phyloP scores from a whole-genome alignment of 2,329 filamentous ascomycete genomes.

The Hymenoscyphus fructigenus region DNA sequence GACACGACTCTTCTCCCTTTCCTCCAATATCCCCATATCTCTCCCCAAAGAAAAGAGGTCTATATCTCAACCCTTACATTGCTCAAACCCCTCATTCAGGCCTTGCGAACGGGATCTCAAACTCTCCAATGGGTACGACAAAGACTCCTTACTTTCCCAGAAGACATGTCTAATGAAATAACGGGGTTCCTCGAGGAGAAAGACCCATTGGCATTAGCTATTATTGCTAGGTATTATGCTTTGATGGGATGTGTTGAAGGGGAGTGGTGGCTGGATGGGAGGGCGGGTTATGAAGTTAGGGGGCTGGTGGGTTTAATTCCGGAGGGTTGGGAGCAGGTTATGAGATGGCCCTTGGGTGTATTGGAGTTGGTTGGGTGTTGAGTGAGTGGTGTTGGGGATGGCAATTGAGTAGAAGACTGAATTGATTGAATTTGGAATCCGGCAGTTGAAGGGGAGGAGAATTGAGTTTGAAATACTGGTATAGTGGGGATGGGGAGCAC shows the following conservation, averaged over 20 bases:
- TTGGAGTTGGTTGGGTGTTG: not conserved
- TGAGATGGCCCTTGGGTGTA: constrained; percentile 16
- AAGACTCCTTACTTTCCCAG: not conserved
- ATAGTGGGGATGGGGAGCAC: no score
- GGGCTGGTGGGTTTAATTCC: constrained; percentile 14
- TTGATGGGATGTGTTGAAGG: constrained; percentile 16
- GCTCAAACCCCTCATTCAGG: not conserved
- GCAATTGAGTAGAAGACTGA: not conserved
- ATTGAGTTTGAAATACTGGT: not conserved
- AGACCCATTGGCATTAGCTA: constrained; percentile 12
- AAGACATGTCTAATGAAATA: constrained; percentile 7
- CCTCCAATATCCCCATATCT: not conserved
- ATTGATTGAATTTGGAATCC: not conserved
- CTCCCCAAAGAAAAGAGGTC: not conserved
- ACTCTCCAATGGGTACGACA: not conserved
- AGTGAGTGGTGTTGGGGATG: not conserved
- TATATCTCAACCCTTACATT: not conserved
- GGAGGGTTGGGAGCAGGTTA: constrained; percentile 12
- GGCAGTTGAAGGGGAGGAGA: not conserved
- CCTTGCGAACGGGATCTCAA: not conserved
- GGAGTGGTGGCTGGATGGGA: constrained; percentile 18
- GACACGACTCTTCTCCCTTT: not conserved
- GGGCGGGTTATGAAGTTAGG: constrained; percentile 17
- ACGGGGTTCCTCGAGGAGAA: constrained; percentile 8
- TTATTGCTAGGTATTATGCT: constrained; percentile 18